A percentile compares a stretch with the other conserved stretches of the same genome.
phyloP scores from a whole-genome alignment of 345 rosid species.

The Aethionema arabicum region DNA sequence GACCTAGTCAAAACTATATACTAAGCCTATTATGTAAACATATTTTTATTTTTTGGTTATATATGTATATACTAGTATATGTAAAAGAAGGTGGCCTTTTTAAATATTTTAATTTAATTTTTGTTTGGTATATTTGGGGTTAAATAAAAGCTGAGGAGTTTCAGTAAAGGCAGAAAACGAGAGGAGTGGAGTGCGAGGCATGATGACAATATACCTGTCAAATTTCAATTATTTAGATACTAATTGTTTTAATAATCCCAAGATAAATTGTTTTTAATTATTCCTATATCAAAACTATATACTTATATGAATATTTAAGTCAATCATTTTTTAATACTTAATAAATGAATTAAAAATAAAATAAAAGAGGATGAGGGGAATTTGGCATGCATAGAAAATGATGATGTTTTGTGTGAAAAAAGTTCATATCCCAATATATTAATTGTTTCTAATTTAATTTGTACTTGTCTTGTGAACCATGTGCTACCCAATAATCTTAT shows the following conservation, averaged over 20 bases:
- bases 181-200: slow-evolving; percentile 50
- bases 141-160: slow-evolving; percentile 29
- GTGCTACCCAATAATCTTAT: slow-evolving; percentile 37
- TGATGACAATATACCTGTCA: slow-evolving; percentile 52
- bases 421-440: slow-evolving; percentile 33
- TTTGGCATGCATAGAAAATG: slow-evolving; percentile 40
- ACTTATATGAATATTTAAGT: slow-evolving; percentile 23
- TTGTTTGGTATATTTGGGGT: slow-evolving; percentile 8
- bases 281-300: slow-evolving; percentile 21
- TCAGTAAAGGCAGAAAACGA: slow-evolving; percentile 42
- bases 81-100: slow-evolving; percentile 21
- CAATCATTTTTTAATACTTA: slow-evolving; percentile 13
- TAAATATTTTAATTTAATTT: background rate
- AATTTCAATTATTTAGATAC: slow-evolving; percentile 41
- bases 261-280: slow-evolving; percentile 24
- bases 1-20: background rate
- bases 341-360: too few species aligned
- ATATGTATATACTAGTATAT: slow-evolving; percentile 24
- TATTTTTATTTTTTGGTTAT: slow-evolving; percentile 1
- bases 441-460: slow-evolving; percentile 28
- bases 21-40: slow-evolving; percentile 19
- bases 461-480: slow-evolving; percentile 35
- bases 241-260: slow-evolving; percentile 44
- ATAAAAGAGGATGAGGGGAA: slow-evolving; percentile 17
- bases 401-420: slow-evolving; percentile 34